Conservation (phyloP, 441 rosid genomes). For the Pelargonium citronellum region DNA sequence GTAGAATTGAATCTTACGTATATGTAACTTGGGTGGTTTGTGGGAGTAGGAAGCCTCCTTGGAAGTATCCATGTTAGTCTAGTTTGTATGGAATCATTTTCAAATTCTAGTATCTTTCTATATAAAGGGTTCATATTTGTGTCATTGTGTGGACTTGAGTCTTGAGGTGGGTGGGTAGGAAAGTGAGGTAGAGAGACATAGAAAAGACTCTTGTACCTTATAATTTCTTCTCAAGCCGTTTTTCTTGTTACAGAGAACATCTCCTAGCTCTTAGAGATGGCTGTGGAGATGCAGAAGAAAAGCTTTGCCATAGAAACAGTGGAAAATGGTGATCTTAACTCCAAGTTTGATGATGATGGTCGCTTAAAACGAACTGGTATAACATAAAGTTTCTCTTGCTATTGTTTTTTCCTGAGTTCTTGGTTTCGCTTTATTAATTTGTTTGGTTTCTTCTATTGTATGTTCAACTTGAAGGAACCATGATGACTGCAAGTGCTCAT, state of each 20-base stretch:
- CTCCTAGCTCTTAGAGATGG: neutral
- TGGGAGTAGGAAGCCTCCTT: no score
- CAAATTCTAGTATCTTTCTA: neutral
- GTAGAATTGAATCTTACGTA: no score
- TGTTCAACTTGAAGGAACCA: neutral
- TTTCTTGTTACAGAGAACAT: neutral
- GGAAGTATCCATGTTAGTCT: no score
- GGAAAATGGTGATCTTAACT: neutral
- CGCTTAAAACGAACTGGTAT: constrained; percentile 25
- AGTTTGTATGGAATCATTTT: neutral
- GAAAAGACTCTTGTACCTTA: neutral
- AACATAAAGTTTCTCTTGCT: neutral
- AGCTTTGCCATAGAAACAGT: constrained; percentile 4
- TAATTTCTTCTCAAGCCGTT: neutral
- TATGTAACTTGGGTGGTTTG: no score
- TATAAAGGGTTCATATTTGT: neutral
- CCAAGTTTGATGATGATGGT: constrained; percentile 25
- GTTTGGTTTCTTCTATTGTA: neutral
- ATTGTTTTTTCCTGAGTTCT: neutral
- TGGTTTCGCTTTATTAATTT: no score
- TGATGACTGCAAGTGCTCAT: constrained; percentile 13
- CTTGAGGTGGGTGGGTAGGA: no score
- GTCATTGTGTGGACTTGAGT: no score
- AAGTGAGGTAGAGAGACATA: neutral
- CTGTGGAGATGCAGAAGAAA: neutral